Evolutionary conservation across 1,139 yeast genomes (phyloP), one percentile per base, ranked within the genome.

Genomic region (Candida neerlandica): DNA sequence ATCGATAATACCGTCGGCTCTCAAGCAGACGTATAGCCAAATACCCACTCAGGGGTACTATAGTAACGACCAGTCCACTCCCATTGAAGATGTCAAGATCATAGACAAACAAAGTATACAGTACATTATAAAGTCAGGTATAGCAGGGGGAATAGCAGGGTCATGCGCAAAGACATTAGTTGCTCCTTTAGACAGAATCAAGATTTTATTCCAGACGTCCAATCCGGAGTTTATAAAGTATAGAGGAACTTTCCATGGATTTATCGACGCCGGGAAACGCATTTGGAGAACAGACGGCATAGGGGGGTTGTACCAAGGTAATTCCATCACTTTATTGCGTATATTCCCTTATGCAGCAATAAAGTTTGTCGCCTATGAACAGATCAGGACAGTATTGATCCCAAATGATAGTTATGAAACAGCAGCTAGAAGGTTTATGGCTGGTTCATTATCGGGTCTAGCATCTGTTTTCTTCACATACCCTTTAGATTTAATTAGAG

Each of bases 271-370:
- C 0, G 87, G 87, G 0, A 70, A 71, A 40, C 79, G 81, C 51
- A 92, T 94, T 33, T 82, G 84, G 71, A 51, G 60, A 6, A 75
- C 73, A 38, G 96, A 89, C 63, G 99, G 99, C n/a, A 48, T 84
- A 1, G 56, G 72, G 43, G 99, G 99, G 1, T 80, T 94, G 50
- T 94, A 85, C 65, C 97, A 92, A 61, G 99, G 99, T 35, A 99
- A 94, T 66, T 88, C 96, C 2, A 97, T 96, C 0, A 94, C 99
- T 0, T 72, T 94, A 46, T 67, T 92, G 41, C 77, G 99, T 53
- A 90, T 94, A 7, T 94, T 94, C 67, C 99, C 99, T 1, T 94
- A 94, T 65, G 98, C 99, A 3, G 96, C 97, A 14, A 89, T 94
- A 62, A 95, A 94, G 65, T 94, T 94, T 66, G 97, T 95, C n/a